A percentile compares a stretch with the other conserved stretches of the same genome.
phyloP scores from a whole-genome alignment of 805 yeast genomes.

The Yamadazyma phyllophila region DNA sequence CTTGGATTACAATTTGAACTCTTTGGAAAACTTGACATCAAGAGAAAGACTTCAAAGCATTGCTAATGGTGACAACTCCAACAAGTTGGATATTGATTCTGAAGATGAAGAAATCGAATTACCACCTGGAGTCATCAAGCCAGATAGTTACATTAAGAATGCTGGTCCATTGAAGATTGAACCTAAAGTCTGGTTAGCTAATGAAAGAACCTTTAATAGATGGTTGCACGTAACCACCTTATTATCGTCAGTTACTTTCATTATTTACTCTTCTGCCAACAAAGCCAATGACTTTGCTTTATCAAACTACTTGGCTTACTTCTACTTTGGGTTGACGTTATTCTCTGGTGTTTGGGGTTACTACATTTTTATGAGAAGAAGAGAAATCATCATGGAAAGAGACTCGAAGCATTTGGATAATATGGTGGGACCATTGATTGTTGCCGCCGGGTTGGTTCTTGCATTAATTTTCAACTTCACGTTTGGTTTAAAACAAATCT shows the following conservation, averaged over 20 bases:
- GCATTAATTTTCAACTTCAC: constrained; percentile 72
- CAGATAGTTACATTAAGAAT: constrained; percentile 74
- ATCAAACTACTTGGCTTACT: constrained; percentile 71
- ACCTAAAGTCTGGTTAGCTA: constrained; percentile 98
- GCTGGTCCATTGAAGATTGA: constrained; percentile 92
- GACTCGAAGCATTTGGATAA: constrained; percentile 88
- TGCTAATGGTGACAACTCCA: constrained; percentile 12
- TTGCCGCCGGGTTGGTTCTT: constrained; percentile 64
- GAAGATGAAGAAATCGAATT: constrained; percentile 80
- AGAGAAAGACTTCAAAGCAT: constrained; percentile 2
- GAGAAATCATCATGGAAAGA: constrained; percentile 72
- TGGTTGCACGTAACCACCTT: constrained; percentile 91
- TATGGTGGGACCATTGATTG: constrained; percentile 81
- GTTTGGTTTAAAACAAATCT: constrained; percentile 47
- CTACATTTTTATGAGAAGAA: constrained; percentile 65
- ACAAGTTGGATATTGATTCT: constrained; percentile 65
- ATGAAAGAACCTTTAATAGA: constrained; percentile 93
- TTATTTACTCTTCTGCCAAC: constrained; percentile 73
- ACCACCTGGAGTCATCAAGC: constrained; percentile 88
- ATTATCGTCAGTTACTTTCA: constrained; percentile 79
- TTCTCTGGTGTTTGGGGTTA: constrained; percentile 92
- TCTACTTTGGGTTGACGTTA: constrained; percentile 76
- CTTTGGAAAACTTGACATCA: neutral
- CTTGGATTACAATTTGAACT: constrained; percentile 19
- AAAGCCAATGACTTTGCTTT: constrained; percentile 60